A percentile compares a stretch with the other conserved stretches of the same genome.
phyloP scores from a whole-genome alignment of 164 flowering plant species.

The Litsea cubeba region DNA sequence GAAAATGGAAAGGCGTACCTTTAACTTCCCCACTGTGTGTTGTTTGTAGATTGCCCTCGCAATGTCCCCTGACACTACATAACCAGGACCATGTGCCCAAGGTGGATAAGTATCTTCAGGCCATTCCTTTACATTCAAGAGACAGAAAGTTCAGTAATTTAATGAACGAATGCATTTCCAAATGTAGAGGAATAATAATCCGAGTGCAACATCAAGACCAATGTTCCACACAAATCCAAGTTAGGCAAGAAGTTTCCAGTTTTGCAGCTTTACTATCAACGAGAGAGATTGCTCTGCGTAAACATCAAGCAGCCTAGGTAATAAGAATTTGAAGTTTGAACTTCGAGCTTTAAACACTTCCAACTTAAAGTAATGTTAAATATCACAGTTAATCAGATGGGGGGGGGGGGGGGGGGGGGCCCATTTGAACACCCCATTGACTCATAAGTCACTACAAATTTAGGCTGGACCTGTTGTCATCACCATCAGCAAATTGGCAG shows the following conservation, averaged over 20 bases:
- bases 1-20: constrained; percentile 40
- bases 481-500: too few species aligned
- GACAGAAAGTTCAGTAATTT: background rate
- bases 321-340: too few species aligned
- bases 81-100: constrained; percentile 99
- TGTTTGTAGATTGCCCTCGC: constrained; percentile 55
- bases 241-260: too few species aligned
- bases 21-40: constrained; percentile 49
- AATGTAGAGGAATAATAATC: background rate
- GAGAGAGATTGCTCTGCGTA: background rate
- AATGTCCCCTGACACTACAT: constrained; percentile 79
- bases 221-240: background rate
- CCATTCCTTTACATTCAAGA: constrained; percentile 66
- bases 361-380: too few species aligned
- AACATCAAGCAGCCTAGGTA: too few species aligned
- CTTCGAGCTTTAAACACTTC: too few species aligned
- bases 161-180: background rate
- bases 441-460: too few species aligned
- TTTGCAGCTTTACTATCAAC: background rate
- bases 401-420: too few species aligned
- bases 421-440: too few species aligned
- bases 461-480: too few species aligned
- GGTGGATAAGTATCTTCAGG: constrained; percentile 78
- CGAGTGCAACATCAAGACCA: background rate
- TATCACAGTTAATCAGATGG: too few species aligned